Evolutionary conservation across 1,139 yeast species (phyloP).

Genomic region (Magnusiomyces starmeri): DNA sequence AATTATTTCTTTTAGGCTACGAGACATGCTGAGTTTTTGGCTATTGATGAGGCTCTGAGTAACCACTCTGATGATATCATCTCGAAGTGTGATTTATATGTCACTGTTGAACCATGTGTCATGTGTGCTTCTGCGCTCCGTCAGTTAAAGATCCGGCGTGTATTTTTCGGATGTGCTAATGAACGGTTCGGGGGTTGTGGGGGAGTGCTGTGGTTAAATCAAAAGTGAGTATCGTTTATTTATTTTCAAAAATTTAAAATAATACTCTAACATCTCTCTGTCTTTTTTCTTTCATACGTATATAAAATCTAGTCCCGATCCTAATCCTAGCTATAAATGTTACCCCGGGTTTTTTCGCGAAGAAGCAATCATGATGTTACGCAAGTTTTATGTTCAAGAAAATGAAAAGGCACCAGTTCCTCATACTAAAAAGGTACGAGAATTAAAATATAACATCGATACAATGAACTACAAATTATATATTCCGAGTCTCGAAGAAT

Average conservation of each 20-base stretch:
- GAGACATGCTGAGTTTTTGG: conserved; percentile 87
- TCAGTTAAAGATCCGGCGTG: conserved; percentile 66
- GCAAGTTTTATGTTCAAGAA: conserved; percentile 79
- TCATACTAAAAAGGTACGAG: conserved; percentile 64
- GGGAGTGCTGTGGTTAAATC: conserved; percentile 49
- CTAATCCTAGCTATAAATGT: conserved; percentile 43
- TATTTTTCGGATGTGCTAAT: conserved; percentile 87
- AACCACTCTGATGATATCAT: conserved; percentile 36
- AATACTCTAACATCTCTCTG: too few relatives aligned
- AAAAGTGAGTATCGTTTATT: conserved; percentile 1
- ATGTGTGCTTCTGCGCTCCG: conserved; percentile 95
- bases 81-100: conserved; percentile 58
- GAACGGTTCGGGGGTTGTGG: conserved; percentile 98
- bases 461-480: neutral
- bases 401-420: conserved; percentile 82
- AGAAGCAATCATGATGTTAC: conserved; percentile 73
- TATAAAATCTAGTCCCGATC: neutral
- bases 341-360: conserved; percentile 73
- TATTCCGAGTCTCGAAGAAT: neutral
- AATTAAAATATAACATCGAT: conserved; percentile 53
- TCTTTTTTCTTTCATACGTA: too few relatives aligned
- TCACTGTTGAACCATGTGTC: conserved; percentile 95
- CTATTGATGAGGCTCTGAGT: conserved; percentile 49
- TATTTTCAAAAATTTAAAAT: neutral
- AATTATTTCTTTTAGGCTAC: conserved; percentile 65